Conservation (phyloP, 2,329 filamentous ascomycete genomes). For the Xylaria sp. region DNA sequence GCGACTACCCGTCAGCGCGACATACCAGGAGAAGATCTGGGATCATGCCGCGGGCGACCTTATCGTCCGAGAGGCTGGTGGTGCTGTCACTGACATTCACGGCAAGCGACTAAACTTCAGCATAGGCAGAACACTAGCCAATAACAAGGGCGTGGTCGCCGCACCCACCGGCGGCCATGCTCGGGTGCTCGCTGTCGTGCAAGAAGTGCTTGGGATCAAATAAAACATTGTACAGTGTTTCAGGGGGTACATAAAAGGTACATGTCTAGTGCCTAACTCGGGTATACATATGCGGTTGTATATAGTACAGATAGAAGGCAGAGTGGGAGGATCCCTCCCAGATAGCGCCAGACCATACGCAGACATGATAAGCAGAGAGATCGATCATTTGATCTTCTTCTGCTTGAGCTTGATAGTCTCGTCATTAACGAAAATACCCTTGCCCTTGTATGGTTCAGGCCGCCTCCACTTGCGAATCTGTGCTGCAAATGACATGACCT, state of each 20-base stretch:
- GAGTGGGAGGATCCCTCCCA: slow-evolving; percentile 22
- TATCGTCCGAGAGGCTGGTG: slow-evolving; percentile 93
- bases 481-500: slow-evolving; percentile 91
- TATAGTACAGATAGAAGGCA: slow-evolving; percentile 44
- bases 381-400: slow-evolving; percentile 89
- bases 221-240: slow-evolving; percentile 39
- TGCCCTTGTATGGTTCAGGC: slow-evolving; percentile 98
- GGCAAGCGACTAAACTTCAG: slow-evolving; percentile 89
- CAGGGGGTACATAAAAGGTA: slow-evolving; percentile 43
- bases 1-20: slow-evolving; percentile 82
- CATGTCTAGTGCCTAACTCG: slow-evolving; percentile 40
- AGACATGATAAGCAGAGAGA: slow-evolving; percentile 34
- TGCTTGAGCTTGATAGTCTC: slow-evolving; percentile 98
- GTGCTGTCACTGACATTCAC: slow-evolving; percentile 87
- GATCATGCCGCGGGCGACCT: slow-evolving; percentile 96
- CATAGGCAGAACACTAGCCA: slow-evolving; percentile 82
- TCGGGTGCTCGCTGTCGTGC: slow-evolving; percentile 82
- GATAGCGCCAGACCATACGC: slow-evolving; percentile 29
- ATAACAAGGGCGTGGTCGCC: slow-evolving; percentile 94
- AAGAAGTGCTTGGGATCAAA: slow-evolving; percentile 73
- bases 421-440: slow-evolving; percentile 97
- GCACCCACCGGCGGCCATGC: slow-evolving; percentile 80
- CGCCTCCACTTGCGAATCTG: slow-evolving; percentile 86
- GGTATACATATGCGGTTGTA: slow-evolving; percentile 42
- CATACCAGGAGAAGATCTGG: slow-evolving; percentile 99